These are phyloP conservation scores for Cytospora piceicola DNA, from an alignment of 2,329 filamentous ascomycete genomes.

Conservation along the genomic window DNA sequence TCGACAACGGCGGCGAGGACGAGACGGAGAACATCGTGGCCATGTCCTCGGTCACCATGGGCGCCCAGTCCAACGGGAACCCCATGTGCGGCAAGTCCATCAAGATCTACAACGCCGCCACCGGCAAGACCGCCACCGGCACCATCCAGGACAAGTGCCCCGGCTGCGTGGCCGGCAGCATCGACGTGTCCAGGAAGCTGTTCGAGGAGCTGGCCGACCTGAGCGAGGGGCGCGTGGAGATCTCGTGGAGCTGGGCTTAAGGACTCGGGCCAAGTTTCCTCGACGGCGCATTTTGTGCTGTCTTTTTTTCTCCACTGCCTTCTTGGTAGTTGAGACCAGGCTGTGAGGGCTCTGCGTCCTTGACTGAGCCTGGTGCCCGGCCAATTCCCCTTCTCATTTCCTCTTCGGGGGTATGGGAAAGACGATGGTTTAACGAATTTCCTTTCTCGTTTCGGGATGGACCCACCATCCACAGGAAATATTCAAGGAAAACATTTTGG, in stretches of 20 bases:
- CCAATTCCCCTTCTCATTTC: neutral
- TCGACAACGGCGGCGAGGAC: constrained; percentile 61
- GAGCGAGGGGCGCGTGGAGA: constrained; percentile 46
- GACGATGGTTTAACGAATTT: constrained; percentile 25
- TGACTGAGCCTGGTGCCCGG: constrained; percentile 14
- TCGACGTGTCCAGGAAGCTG: constrained; percentile 26
- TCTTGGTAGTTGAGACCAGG: neutral
- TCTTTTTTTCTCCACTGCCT: neutral
- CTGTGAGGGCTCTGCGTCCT: neutral
- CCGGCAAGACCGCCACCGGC: constrained; percentile 37
- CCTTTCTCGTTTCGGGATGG: constrained; percentile 10
- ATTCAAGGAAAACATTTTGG: constrained; percentile 15
- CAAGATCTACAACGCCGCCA: constrained; percentile 24
- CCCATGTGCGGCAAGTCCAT: constrained; percentile 67
- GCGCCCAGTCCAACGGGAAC: constrained; percentile 66
- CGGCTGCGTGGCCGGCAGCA: constrained; percentile 21
- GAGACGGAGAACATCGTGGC: constrained; percentile 66
- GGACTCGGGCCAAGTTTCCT: constrained; percentile 1
- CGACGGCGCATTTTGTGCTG: neutral
- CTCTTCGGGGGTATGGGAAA: neutral
- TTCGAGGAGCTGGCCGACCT: constrained; percentile 54
- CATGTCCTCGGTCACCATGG: constrained; percentile 68
- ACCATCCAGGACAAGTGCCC: constrained; percentile 32
- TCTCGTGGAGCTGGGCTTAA: constrained; percentile 45
- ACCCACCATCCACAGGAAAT: neutral